Evolutionary conservation across 345 rosid species (phyloP).

Genomic region (Draba incana): DNA sequence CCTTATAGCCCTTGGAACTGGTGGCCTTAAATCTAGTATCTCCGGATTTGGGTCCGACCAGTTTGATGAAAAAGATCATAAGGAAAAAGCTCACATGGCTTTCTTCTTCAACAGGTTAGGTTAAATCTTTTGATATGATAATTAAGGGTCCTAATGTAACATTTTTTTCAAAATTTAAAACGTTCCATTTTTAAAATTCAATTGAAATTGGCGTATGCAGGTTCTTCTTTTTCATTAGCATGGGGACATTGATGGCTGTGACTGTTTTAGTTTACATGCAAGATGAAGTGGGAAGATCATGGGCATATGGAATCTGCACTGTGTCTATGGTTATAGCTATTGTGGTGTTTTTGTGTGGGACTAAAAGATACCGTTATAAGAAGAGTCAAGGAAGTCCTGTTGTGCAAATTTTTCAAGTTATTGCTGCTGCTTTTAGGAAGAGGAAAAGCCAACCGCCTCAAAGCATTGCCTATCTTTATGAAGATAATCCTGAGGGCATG

Average conservation of each 20-base stretch:
- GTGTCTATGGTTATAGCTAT: conserved; percentile 64
- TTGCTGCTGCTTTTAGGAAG: conserved; percentile 64
- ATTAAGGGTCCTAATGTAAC: background rate
- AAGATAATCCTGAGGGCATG: conserved; percentile 49
- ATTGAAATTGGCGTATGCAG: conserved; percentile 13
- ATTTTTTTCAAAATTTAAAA: background rate
- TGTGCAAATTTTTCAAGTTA: conserved; percentile 74
- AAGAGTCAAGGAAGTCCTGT: conserved; percentile 76
- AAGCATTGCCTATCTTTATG: conserved; percentile 51
- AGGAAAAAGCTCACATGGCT: conserved; percentile 61
- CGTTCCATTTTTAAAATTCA: background rate
- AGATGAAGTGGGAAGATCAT: conserved; percentile 59
- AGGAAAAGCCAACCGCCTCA: conserved; percentile 56
- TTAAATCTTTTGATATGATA: background rate
- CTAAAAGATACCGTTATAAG: conserved; percentile 70
- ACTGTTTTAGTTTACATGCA: conserved; percentile 69
- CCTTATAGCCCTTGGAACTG: conserved; percentile 66
- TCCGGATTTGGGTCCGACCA: conserved; percentile 74
- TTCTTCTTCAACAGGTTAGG: conserved; percentile 60
- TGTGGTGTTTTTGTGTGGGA: conserved; percentile 59
- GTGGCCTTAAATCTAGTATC: conserved; percentile 78
- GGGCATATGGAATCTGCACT: conserved; percentile 69
- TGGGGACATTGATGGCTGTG: conserved; percentile 61
- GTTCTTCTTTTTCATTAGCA: conserved; percentile 65
- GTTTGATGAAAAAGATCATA: conserved; percentile 61